phyloP scores from a whole-genome alignment of 2,329 filamentous ascomycete genomes.

The Chaetomiaceae sp. region DNA sequence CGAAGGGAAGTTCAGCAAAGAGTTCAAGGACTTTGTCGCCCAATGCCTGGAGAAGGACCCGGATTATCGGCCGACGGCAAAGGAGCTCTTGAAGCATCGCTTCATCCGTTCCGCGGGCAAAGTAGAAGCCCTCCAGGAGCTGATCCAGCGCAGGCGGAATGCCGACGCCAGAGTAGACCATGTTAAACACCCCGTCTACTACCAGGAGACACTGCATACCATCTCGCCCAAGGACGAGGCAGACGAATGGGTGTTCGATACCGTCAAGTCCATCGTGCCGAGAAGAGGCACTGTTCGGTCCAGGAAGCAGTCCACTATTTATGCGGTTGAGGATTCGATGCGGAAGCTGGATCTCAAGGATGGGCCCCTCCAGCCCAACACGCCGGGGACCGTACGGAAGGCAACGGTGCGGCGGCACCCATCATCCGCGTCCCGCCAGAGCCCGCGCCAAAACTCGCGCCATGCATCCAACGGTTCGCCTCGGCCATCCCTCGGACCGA shows the following conservation, averaged over 20 bases:
- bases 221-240: constrained; percentile 63
- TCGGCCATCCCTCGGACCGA: constrained; percentile 45
- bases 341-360: constrained; percentile 59
- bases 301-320: constrained; percentile 54
- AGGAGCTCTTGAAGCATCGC: constrained; percentile 79
- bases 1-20: constrained; percentile 79
- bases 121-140: constrained; percentile 79
- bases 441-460: constrained; percentile 27
- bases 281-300: constrained; percentile 51
- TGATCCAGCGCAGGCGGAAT: constrained; percentile 77
- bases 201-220: constrained; percentile 83
- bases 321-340: constrained; percentile 57
- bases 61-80: constrained; percentile 76
- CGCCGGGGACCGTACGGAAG: constrained; percentile 57
- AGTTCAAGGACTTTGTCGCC: constrained; percentile 91
- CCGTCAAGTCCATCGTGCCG: constrained; percentile 68
- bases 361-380: constrained; percentile 53
- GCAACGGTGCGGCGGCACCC: constrained; percentile 48
- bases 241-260: constrained; percentile 95
- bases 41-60: constrained; percentile 91
- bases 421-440: constrained; percentile 31
- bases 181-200: constrained; percentile 72
- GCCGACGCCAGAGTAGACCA: constrained; percentile 71
- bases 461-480: constrained; percentile 40
- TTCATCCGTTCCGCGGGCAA: constrained; percentile 87